These are phyloP conservation scores for Rhodomyrtus psidioides DNA, from an alignment of 441 rosid species.

Conservation along the genomic window DNA sequence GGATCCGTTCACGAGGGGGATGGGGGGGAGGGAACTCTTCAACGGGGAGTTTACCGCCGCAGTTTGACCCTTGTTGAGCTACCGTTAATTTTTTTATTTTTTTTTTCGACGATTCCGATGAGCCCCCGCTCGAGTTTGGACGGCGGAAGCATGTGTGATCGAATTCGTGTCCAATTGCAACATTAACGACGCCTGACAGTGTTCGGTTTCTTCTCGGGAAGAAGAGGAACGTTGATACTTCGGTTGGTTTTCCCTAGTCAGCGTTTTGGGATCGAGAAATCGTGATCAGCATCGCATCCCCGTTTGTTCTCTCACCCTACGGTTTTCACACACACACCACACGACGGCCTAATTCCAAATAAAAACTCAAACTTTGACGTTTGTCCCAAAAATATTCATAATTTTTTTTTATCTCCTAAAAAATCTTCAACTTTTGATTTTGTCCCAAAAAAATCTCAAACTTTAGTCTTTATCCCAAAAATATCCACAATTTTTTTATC, in stretches of 20 bases:
- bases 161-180: neutral
- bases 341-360: too few species aligned
- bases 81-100: neutral
- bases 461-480: too few species aligned
- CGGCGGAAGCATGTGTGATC: neutral
- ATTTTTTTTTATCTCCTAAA: too few species aligned
- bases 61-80: neutral
- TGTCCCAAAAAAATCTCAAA: too few species aligned
- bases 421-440: too few species aligned
- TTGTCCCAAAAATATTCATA: too few species aligned
- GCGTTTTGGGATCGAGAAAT: neutral
- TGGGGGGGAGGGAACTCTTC: neutral
- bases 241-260: neutral
- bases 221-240: neutral
- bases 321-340: too few species aligned
- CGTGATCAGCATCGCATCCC: neutral
- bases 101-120: neutral
- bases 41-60: neutral
- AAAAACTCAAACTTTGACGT: too few species aligned
- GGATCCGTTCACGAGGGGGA: too few species aligned
- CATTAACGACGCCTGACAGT: neutral
- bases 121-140: neutral
- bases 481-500: too few species aligned
- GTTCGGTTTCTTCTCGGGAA: neutral
- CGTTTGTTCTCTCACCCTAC: neutral